These are phyloP conservation scores for Fusarium sp. DNA, from an alignment of 2,329 filamentous ascomycete species.

Conservation along the genomic window DNA sequence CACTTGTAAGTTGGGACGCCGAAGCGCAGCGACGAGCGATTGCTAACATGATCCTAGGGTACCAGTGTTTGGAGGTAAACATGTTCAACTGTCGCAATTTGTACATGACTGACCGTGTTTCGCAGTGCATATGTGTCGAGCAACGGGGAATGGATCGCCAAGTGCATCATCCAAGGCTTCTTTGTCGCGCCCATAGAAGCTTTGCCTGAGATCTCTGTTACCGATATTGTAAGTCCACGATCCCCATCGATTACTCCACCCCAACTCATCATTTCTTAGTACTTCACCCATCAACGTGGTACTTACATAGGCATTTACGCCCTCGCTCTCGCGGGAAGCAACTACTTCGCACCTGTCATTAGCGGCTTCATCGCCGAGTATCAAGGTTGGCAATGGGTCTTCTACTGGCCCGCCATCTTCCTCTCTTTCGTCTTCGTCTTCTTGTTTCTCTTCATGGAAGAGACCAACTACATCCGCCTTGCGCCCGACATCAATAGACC, in stretches of 20 bases:
- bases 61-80: constrained; percentile 44
- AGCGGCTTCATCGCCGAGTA: constrained; percentile 58
- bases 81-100: rapidly evolving
- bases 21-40: rapidly evolving
- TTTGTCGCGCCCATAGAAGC: constrained; percentile 60
- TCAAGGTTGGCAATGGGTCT: constrained; percentile 57
- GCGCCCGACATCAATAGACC: not conserved
- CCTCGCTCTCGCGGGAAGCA: constrained; percentile 54
- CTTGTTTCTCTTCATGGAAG: constrained; percentile 69
- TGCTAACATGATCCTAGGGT: constrained; percentile 10
- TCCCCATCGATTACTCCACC: rapidly evolving
- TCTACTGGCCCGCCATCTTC: constrained; percentile 58
- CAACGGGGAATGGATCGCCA: constrained; percentile 59
- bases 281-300: constrained; percentile 57
- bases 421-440: constrained; percentile 52
- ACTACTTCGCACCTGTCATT: constrained; percentile 59
- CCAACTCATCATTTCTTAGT: constrained; percentile 21
- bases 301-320: constrained; percentile 59
- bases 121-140: constrained; percentile 52
- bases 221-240: constrained; percentile 51
- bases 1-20: constrained; percentile 38
- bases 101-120: not conserved
- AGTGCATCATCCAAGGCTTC: constrained; percentile 58
- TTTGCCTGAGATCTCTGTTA: constrained; percentile 58
- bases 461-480: constrained; percentile 64